phyloP scores from a whole-genome alignment of 1,284 basidiomycete species.

The Apiotrichum montevideense region DNA sequence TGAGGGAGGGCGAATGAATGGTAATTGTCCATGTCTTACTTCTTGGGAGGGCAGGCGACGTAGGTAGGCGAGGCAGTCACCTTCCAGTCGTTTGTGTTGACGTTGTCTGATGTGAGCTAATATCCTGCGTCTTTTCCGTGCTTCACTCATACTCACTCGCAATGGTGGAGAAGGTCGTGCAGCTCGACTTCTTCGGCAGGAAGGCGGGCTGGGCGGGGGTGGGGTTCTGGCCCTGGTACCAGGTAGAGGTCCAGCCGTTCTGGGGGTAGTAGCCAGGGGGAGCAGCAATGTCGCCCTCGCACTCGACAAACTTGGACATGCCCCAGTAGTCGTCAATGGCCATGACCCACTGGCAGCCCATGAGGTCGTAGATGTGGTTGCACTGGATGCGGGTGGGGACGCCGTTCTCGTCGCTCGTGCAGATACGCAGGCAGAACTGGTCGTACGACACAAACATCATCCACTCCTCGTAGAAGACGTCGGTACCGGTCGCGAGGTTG shows the following conservation, averaged over 20 bases:
- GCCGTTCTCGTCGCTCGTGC: slow-evolving; percentile 41
- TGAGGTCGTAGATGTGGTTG: slow-evolving; percentile 46
- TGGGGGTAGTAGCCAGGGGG: slow-evolving; percentile 44
- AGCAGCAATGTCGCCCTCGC: slow-evolving; percentile 45
- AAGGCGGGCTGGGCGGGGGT: slow-evolving; percentile 32
- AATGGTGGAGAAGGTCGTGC: slow-evolving; percentile 41
- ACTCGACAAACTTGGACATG: slow-evolving; percentile 45
- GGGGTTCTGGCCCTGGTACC: slow-evolving; percentile 40
- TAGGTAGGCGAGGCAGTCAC: too few relatives aligned
- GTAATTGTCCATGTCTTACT: too few relatives aligned
- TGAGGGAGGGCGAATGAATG: too few relatives aligned
- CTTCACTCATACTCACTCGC: too few relatives aligned
- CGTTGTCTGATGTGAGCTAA: too few relatives aligned
- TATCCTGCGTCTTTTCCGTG: too few relatives aligned
- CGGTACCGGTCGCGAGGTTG: slow-evolving; percentile 47
- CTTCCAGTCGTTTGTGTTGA: too few relatives aligned
- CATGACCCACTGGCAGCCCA: slow-evolving; percentile 50
- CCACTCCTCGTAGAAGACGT: slow-evolving; percentile 53
- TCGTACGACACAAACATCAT: slow-evolving; percentile 48
- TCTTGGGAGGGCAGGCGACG: too few relatives aligned
- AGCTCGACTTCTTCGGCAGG: slow-evolving; percentile 44
- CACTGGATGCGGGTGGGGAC: slow-evolving; percentile 36
- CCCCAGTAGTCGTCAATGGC: slow-evolving; percentile 43
- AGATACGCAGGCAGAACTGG: slow-evolving; percentile 48
- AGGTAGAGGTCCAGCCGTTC: slow-evolving; percentile 37